Conservation (phyloP, 495 filamentous ascomycete species). For the Hypoxylon crocopeplum region DNA sequence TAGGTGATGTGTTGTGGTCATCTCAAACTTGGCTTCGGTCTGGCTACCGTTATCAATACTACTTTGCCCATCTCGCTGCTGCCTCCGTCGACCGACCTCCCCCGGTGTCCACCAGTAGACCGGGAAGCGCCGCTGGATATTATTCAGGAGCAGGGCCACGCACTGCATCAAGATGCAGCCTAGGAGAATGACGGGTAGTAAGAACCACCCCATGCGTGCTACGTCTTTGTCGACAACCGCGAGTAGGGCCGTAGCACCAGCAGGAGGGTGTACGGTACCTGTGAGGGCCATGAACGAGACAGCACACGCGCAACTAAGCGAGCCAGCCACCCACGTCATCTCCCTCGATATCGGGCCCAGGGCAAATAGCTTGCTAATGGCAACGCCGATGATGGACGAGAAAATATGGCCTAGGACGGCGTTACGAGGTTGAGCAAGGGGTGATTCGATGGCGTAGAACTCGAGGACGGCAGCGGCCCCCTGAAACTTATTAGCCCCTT, state of each 20-base stretch:
- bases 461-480: slow-evolving; percentile 80
- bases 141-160: slow-evolving; percentile 74
- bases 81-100: slow-evolving; percentile 40
- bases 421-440: slow-evolving; percentile 84
- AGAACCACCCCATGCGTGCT: slow-evolving; percentile 71
- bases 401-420: slow-evolving; percentile 75
- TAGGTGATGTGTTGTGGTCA: slow-evolving; percentile 6
- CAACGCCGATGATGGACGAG: slow-evolving; percentile 69
- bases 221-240: slow-evolving; percentile 68
- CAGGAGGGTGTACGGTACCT: slow-evolving; percentile 84
- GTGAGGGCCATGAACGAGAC: slow-evolving; percentile 78
- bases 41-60: slow-evolving; percentile 17
- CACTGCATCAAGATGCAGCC: slow-evolving; percentile 69
- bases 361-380: slow-evolving; percentile 75
- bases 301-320: slow-evolving; percentile 72
- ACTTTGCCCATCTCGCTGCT: slow-evolving; percentile 3
- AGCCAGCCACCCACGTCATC: slow-evolving; percentile 70
- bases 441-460: slow-evolving; percentile 78
- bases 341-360: slow-evolving; percentile 59
- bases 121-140: slow-evolving; percentile 77
- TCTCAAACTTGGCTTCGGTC: slow-evolving; percentile 20
- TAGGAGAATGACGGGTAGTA: slow-evolving; percentile 72
- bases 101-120: slow-evolving; percentile 77
- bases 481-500: slow-evolving; percentile 37
- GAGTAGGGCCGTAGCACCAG: slow-evolving; percentile 84